Conservation (phyloP, 179 eudicot species). For the Vitellaria paradoxa region DNA sequence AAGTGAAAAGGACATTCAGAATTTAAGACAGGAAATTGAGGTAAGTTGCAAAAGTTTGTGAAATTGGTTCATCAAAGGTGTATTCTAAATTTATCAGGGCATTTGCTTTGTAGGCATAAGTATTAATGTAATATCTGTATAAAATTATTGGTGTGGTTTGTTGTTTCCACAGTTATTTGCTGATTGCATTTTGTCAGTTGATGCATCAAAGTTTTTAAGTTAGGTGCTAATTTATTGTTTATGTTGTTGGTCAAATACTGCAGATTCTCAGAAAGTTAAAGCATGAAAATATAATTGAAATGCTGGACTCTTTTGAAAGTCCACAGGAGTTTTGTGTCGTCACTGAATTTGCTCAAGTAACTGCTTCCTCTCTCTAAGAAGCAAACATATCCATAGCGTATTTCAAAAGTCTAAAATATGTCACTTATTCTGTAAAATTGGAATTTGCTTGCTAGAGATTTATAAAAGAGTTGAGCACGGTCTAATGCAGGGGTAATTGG, state of each 20-base stretch:
- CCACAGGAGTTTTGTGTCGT: conserved; percentile 95
- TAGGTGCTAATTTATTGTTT: not conserved
- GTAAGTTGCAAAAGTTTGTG: conserved; percentile 30
- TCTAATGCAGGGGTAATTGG: conserved; percentile 3
- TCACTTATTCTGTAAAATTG: not conserved
- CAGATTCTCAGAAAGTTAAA: conserved; percentile 94
- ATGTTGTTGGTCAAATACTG: conserved; percentile 10
- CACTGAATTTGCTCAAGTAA: conserved; percentile 97
- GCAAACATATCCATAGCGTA: not conserved
- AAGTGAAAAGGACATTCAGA: conserved; percentile 89
- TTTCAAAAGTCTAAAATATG: not conserved
- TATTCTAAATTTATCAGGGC: not conserved
- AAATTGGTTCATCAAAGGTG: not conserved
- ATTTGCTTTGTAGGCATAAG: not conserved
- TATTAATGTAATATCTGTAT: not conserved
- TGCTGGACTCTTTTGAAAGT: conserved; percentile 97
- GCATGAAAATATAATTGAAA: conserved; percentile 93
- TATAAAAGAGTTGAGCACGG: not conserved
- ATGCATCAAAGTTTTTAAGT: not conserved
- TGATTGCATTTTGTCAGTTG: no score
- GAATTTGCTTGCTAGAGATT: not conserved
- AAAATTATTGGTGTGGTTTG: not conserved
- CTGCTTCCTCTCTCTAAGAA: conserved; percentile 14
- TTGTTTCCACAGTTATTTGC: not conserved
- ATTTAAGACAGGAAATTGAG: conserved; percentile 97